phyloP scores from a whole-genome alignment of 1,284 basidiomycete genomes.

The Pseudozyma pruni region DNA sequence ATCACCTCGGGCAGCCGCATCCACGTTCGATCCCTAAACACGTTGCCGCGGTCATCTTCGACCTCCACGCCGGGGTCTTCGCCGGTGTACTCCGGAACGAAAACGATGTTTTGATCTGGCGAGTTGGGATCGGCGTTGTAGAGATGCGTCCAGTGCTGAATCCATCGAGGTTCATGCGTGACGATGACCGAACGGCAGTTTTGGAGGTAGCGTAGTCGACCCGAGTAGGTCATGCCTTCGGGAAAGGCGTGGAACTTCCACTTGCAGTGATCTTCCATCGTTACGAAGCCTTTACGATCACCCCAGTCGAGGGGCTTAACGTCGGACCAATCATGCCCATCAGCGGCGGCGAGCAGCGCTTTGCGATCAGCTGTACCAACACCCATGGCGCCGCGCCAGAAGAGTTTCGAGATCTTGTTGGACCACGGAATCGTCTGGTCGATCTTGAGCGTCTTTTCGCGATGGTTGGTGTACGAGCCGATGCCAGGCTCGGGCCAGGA shows the following conservation, averaged over 20 bases:
- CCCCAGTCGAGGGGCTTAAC: constrained; percentile 54
- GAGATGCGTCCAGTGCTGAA: constrained; percentile 64
- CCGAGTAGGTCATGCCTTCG: constrained; percentile 63
- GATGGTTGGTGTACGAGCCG: constrained; percentile 56
- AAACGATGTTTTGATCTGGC: constrained; percentile 66
- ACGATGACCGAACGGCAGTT: constrained; percentile 62
- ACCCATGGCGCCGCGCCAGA: constrained; percentile 60
- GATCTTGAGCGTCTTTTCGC: constrained; percentile 42
- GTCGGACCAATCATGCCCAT: constrained; percentile 58
- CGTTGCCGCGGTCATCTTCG: constrained; percentile 40
- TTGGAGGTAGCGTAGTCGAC: constrained; percentile 59
- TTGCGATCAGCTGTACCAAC: constrained; percentile 61
- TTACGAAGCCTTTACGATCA: constrained; percentile 25
- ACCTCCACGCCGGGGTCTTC: constrained; percentile 32
- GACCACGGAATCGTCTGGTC: constrained; percentile 52
- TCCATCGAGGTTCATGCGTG: constrained; percentile 60
- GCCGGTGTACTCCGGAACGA: constrained; percentile 47
- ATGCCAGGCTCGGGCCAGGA: constrained; percentile 64
- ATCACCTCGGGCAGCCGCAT: constrained; percentile 58
- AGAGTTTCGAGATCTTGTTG: constrained; percentile 51
- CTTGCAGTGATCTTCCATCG: constrained; percentile 63
- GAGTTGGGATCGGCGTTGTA: constrained; percentile 56
- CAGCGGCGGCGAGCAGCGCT: constrained; percentile 35
- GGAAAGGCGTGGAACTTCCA: constrained; percentile 65
- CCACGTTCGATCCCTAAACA: constrained; percentile 49